Conservation (phyloP, 192 early-diverging fungal genomes). For the Podila epigama region DNA sequence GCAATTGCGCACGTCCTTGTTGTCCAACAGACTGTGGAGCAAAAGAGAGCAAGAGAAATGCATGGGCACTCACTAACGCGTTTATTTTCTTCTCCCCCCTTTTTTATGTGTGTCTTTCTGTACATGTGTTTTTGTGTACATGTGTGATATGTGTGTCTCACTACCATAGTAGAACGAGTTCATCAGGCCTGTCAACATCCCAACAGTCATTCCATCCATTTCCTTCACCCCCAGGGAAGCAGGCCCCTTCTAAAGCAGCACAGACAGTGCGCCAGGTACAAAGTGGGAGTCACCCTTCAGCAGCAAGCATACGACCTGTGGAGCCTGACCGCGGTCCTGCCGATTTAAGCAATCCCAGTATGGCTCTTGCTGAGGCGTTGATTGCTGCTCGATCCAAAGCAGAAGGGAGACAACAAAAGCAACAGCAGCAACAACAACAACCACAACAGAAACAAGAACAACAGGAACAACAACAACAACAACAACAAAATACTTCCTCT, state of each 20-base stretch:
- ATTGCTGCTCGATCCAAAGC: conserved; percentile 37
- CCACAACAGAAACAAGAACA: not conserved
- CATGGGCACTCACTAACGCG: conserved; percentile 5
- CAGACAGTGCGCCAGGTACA: not conserved
- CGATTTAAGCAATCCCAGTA: conserved; percentile 44
- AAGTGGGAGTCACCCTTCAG: conserved; percentile 5
- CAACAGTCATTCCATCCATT: conserved; percentile 41
- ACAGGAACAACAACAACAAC: not conserved
- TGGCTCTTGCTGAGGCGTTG: conserved; percentile 36
- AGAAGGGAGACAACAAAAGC: conserved; percentile 4
- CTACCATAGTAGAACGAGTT: no score
- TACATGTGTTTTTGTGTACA: no score
- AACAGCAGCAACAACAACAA: conserved; percentile 4
- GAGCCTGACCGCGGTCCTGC: conserved; percentile 45
- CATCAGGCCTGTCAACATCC: not conserved
- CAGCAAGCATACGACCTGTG: conserved; percentile 2
- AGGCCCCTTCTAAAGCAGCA: not conserved
- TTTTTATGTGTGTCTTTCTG: not conserved
- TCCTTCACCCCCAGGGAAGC: conserved; percentile 32
- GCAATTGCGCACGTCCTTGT: conserved; percentile 2
- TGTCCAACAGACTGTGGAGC: not conserved
- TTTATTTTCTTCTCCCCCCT: no score
- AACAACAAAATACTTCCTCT: not conserved
- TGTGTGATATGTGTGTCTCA: no score
- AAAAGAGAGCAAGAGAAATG: not conserved